phyloP scores from a whole-genome alignment of 208 protist species.

The Acanthamoeba culbertsoni region DNA sequence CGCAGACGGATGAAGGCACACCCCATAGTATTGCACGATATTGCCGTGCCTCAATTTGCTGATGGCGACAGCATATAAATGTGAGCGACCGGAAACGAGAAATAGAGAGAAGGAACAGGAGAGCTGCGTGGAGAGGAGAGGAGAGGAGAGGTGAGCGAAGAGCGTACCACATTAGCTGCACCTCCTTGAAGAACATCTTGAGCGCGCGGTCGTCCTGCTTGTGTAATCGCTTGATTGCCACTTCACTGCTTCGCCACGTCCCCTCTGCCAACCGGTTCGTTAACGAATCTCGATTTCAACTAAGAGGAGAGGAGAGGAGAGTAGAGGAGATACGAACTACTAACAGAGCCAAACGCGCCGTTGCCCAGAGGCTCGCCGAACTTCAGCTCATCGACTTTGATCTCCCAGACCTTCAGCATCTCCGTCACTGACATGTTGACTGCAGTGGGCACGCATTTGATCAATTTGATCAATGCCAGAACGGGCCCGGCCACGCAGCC shows the following conservation, averaged over 20 bases:
- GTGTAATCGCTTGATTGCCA: neutral
- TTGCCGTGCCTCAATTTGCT: constrained; percentile 1
- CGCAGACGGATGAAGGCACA: neutral
- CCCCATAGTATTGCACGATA: constrained; percentile 12
- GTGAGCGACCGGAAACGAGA: neutral
- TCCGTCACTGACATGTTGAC: neutral
- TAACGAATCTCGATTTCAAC: neutral
- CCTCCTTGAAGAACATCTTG: constrained; percentile 29
- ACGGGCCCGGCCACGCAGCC: neutral
- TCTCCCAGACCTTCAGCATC: neutral
- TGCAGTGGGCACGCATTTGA: neutral
- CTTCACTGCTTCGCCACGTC: neutral
- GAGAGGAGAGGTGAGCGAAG: too few species aligned
- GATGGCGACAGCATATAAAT: neutral
- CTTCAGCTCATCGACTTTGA: neutral
- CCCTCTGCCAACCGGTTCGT: neutral
- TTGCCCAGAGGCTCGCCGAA: neutral
- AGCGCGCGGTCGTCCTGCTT: neutral
- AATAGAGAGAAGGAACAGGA: neutral
- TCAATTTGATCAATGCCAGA: neutral
- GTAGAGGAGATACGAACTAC: neutral
- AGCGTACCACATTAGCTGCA: constrained; percentile 29
- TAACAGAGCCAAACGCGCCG: neutral
- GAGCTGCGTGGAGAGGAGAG: too few species aligned
- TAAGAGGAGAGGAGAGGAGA: neutral